Base-by-base conservation (phyloP, 2,329 filamentous ascomycete species). In the Aspergillus glaucus region DNA sequence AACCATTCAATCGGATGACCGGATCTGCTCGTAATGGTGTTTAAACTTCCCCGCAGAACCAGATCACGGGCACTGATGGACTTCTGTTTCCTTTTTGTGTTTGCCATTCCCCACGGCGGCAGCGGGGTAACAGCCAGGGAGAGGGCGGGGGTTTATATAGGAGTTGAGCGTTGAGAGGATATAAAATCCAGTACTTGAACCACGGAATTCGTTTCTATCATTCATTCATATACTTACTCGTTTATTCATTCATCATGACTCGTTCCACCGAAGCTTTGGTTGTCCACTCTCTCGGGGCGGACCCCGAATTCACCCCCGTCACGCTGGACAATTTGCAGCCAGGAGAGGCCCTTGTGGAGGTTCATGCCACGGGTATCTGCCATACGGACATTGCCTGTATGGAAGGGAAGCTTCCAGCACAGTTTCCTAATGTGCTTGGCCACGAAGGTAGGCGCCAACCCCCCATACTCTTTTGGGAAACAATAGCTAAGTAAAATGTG, bases 381-480 rank as follows among this genome's bases (percentile, higher is more conserved):
- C 64, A 68, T 50, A 64, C 65, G 6, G 65, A 68, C 48, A 49
- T 66, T 3, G 59, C 59, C 2, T 66, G 57, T 48, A 62, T 65
- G 24, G 47, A 51, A 2, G 56, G 58, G 14, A 50, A 44, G 4
- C 19, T 57, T 1, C 53, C 57, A 1, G 51, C 47, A 9, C 26
- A 15, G 2, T 50, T 52, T 10, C 57, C 57, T 5, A 46, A 45
- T 10, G 51, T 60, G 3, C 42, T 58, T 14, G 54, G 57, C 1
- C 56, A 60, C 40, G 57, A 57, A 57, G 57, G 57, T 57, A 43
- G 21, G 42, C 34, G 7, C 7, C 5, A 19, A 8, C 21, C n/a
- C 15, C 19, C 10, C 15, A 7, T 14, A 14, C 21, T 19, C 3
- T 42, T 42, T 12, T 24, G 19, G 39, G 10, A 10, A 34, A 37